Evolutionary conservation across 1,284 basidiomycete genomes (phyloP).

Genomic region (Mycena sp.): DNA sequence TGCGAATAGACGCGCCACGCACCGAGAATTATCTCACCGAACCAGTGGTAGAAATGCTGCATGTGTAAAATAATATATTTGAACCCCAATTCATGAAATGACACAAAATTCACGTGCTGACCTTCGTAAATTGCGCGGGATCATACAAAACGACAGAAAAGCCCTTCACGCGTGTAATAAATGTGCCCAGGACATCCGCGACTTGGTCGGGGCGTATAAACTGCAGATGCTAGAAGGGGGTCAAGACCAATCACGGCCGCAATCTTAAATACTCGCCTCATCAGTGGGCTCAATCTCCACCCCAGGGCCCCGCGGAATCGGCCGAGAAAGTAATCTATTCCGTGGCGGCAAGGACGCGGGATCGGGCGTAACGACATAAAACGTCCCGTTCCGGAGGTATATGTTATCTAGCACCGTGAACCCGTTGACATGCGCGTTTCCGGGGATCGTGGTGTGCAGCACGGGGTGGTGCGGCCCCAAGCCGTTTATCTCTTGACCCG

Average conservation of each 20-base stretch:
- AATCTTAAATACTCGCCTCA: neutral
- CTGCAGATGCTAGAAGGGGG: conserved; percentile 24
- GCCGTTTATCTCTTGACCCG: no score
- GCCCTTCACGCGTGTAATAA: conserved; percentile 41
- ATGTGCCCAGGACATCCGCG: conserved; percentile 39
- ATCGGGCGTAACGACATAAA: conserved; percentile 39
- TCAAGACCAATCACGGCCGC: no score
- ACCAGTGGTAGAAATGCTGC: conserved; percentile 57
- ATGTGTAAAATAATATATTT: neutral
- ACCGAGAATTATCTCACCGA: conserved; percentile 53
- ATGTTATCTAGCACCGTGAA: conserved; percentile 41
- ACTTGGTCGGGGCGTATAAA: conserved; percentile 42
- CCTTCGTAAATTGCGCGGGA: conserved; percentile 46
- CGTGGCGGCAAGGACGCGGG: conserved; percentile 16
- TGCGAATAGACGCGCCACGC: conserved; percentile 46
- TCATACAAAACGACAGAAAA: conserved; percentile 48
- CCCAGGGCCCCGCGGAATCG: neutral
- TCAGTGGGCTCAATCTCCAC: neutral
- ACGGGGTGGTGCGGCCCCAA: no score
- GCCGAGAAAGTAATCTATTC: neutral
- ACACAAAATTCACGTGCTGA: no score
- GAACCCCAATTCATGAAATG: neutral
- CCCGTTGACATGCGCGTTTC: conserved; percentile 32
- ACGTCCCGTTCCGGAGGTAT: conserved; percentile 40
- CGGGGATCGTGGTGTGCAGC: conserved; percentile 27